Percentiles rank a stretch among this genome's conserved stretches.
phyloP scores from a whole-genome alignment of 108 stramenopile species.

The Nitzschia inconspicua region DNA sequence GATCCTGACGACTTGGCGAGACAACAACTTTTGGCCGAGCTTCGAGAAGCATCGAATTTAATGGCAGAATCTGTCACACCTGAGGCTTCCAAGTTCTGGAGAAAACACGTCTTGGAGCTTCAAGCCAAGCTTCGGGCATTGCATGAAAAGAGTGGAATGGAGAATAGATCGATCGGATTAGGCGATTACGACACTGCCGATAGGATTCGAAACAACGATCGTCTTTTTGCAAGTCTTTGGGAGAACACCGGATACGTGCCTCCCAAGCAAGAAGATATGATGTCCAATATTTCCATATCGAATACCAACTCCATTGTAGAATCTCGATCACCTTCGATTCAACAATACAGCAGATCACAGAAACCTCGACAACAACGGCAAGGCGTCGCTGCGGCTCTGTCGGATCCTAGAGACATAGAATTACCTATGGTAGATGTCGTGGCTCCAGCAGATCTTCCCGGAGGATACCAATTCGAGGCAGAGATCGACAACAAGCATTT shows the following conservation, averaged over 20 bases:
- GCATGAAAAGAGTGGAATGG: constrained; percentile 7
- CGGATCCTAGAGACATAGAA: too few species aligned
- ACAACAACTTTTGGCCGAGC: constrained; percentile 69
- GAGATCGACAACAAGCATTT: constrained; percentile 58
- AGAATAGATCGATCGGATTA: neutral
- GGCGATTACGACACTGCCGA: neutral
- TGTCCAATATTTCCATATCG: neutral
- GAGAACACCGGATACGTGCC: constrained; percentile 8
- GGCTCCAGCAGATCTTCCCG: constrained; percentile 76
- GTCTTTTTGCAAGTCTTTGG: constrained; percentile 4
- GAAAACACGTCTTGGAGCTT: constrained; percentile 67
- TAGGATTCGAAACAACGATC: neutral
- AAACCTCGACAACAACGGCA: neutral
- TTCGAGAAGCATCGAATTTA: constrained; percentile 62
- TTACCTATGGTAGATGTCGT: constrained; percentile 59
- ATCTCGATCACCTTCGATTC: too few species aligned
- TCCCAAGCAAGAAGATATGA: neutral
- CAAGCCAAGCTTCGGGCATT: constrained; percentile 46
- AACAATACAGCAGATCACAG: neutral
- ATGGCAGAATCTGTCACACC: constrained; percentile 69
- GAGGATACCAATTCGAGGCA: constrained; percentile 79
- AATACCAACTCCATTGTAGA: neutral
- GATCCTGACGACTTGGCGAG: constrained; percentile 47
- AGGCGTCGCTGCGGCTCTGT: too few species aligned
- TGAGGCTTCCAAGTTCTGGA: constrained; percentile 73